These are phyloP conservation scores for Tuber melanosporum DNA, from an alignment of 495 filamentous ascomycete genomes.

Conservation along the genomic window DNA sequence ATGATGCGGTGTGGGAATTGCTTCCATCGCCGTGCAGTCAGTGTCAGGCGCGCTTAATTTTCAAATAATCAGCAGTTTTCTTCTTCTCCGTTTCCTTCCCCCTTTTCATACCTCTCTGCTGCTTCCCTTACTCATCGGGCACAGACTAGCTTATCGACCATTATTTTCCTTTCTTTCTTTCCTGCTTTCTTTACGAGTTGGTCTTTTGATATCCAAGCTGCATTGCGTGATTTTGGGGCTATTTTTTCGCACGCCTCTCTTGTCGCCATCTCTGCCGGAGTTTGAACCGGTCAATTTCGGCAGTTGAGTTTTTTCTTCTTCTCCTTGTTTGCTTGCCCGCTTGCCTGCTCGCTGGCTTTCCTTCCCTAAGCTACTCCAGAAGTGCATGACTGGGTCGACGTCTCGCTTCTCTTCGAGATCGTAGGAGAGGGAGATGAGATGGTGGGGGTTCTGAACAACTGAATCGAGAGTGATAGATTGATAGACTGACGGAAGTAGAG, in stretches of 20 bases:
- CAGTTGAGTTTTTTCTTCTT: background rate
- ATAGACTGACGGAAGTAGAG: background rate
- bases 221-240: background rate
- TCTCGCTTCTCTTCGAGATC: background rate
- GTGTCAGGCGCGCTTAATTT: background rate
- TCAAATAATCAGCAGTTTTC: background rate
- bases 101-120: background rate
- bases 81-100: background rate
- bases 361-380: background rate
- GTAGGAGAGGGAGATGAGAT: background rate
- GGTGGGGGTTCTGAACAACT: background rate
- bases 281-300: slow-evolving; percentile 2
- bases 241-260: background rate
- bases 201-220: background rate
- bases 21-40: background rate
- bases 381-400: background rate
- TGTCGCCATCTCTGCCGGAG: background rate
- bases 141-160: background rate
- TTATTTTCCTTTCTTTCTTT: background rate
- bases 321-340: background rate
- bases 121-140: background rate
- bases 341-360: background rate
- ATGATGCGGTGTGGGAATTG: background rate
- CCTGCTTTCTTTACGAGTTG: background rate
- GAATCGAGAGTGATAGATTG: background rate